phyloP scores from a whole-genome alignment of 805 yeast species.

The Suhomyces faveliae region DNA sequence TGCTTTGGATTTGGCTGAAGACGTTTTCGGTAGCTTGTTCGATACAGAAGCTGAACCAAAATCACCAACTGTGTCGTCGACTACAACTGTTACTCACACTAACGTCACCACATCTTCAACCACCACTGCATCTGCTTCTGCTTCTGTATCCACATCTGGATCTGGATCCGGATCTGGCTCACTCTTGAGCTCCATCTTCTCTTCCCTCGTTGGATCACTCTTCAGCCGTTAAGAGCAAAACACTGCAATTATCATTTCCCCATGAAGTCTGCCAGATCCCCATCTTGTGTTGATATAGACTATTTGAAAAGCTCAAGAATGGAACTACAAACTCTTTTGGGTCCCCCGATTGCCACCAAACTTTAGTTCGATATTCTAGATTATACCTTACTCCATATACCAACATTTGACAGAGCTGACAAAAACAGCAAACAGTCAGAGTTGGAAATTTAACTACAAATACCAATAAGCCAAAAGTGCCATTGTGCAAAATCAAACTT shows the following conservation, averaged over 20 bases:
- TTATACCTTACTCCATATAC: not conserved
- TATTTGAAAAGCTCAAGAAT: not conserved
- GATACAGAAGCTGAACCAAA: not conserved
- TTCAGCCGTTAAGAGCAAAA: not conserved
- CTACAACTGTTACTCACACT: not conserved
- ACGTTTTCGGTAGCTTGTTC: not conserved
- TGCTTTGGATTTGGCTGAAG: not conserved
- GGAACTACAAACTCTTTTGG: too few relatives aligned
- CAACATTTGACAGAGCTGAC: not conserved
- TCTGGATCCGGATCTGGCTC: not conserved
- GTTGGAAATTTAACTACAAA: not conserved
- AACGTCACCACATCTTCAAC: too few relatives aligned
- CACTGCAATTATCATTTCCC: not conserved
- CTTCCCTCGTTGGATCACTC: not conserved
- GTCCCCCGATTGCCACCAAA: too few relatives aligned
- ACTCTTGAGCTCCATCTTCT: not conserved
- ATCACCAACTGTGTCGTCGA: not conserved
- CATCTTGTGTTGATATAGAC: not conserved
- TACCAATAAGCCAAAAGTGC: not conserved
- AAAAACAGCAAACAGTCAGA: not conserved
- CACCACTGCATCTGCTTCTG: too few relatives aligned
- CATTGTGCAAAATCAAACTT: not conserved
- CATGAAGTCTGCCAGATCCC: not conserved
- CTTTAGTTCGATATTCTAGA: not conserved
- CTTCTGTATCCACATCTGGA: not conserved